Base-by-base conservation (phyloP, 1,284 basidiomycete species). In the Heterobasidion parviporum region DNA sequence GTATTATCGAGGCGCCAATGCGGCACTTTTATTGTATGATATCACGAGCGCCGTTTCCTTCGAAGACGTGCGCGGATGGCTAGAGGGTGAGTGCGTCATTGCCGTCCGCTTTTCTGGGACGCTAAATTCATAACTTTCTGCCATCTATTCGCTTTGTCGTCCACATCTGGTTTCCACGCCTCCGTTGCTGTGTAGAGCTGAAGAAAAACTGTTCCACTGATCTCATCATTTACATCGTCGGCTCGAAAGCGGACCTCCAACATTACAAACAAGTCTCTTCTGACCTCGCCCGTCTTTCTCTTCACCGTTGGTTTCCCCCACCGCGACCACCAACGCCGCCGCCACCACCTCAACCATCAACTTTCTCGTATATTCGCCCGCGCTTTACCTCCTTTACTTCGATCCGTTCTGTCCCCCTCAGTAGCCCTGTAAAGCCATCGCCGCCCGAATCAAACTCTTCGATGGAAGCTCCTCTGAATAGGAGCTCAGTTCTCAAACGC, bases 1-100 rank as follows among this genome's bases (percentile, higher is more conserved):
- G 91, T 99, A 99, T 79, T 98, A 98, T 80, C 87, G 97, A 69
- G 96, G 95, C 67, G 94, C 95, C 60, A 93, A 96, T 66, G 96
- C 96, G 56, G 96, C 97, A 32, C 84, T 99, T 54, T 81, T 98
- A 60, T 84, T 98, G 64, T 99, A 99, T 74, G 96, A 99, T 78
- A 94, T 99, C 64, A 99, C 97, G 65, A 92, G 92, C 72, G 78
- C 82, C 62, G 77, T 87, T 57, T 92, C 90, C 51, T 96, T 98
- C 74, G 82, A 92, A 59, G 95, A 97, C 70, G 84, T 98, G 60
- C 82, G 88, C 60, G 89, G 89, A 54, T 98, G 96, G 95, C 80
- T 98, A 56, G 90, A 94, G 74, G 94, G 91, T 85, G 59, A 50
- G 70, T 44, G 14, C 50, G 18, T 14, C n/a, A 49, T 35, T 32